Evolutionary conservation across 768 basidiomycete genomes (phyloP).

Genomic region (Rubroboletus satanas): DNA sequence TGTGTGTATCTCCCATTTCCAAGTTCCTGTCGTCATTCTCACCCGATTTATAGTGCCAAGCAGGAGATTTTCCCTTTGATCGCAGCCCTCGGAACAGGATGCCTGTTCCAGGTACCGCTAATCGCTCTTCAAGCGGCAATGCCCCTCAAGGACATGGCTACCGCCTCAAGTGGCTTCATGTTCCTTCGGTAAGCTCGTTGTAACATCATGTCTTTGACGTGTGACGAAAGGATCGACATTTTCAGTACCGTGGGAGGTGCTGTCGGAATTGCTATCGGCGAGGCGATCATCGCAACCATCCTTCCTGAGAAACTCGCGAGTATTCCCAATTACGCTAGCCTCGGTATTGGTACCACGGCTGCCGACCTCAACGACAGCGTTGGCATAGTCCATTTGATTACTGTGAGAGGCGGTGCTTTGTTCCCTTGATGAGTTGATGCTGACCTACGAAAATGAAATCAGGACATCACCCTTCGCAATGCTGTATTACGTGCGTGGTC

Average conservation of each 20-base stretch:
- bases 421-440: not conserved
- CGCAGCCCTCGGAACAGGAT: constrained; percentile 61
- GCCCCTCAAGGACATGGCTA: constrained; percentile 86
- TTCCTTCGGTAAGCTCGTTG: constrained; percentile 53
- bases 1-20: constrained; percentile 7
- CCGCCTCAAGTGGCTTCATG: constrained; percentile 65
- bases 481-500: constrained; percentile 62
- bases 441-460: not conserved
- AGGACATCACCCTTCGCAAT: constrained; percentile 49
- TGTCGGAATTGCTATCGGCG: constrained; percentile 62
- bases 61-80: constrained; percentile 65
- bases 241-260: constrained; percentile 69
- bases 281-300: constrained; percentile 64
- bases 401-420: constrained; percentile 5
- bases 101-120: constrained; percentile 63
- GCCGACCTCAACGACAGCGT: constrained; percentile 47
- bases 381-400: constrained; percentile 35
- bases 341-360: constrained; percentile 37
- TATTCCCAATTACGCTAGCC: constrained; percentile 31
- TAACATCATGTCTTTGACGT: not conserved
- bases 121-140: constrained; percentile 82
- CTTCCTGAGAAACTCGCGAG: constrained; percentile 31
- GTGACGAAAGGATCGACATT: constrained; percentile 1
- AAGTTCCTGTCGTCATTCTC: not conserved
- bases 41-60: constrained; percentile 41